Percentiles rank a stretch among this genome's conserved stretches.
Evolutionary conservation across 2,329 filamentous ascomycete species (phyloP).

Genomic region (Pseudogymnoascus sp.): DNA sequence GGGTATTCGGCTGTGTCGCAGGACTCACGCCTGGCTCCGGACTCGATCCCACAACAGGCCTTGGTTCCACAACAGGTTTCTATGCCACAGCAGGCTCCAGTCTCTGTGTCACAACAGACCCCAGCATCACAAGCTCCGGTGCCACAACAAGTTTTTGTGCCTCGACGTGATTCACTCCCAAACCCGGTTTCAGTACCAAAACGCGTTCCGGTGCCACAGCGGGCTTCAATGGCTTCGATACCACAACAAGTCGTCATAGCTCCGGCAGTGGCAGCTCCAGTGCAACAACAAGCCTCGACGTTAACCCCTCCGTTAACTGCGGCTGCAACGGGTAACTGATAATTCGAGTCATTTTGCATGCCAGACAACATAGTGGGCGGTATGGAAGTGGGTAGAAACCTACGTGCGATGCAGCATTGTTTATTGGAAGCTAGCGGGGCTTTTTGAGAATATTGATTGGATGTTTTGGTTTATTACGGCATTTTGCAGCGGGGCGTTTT

Average conservation of each 20-base stretch:
- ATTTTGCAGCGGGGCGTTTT: background rate
- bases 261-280: background rate
- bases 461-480: background rate
- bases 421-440: background rate
- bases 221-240: background rate
- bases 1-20: background rate
- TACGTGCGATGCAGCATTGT: too few relatives aligned
- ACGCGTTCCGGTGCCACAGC: background rate
- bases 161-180: background rate
- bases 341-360: background rate
- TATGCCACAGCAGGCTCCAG: background rate
- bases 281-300: background rate
- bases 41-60: background rate
- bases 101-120: background rate
- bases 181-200: background rate
- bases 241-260: background rate
- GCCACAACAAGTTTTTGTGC: background rate
- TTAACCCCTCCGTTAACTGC: background rate
- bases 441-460: background rate
- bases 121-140: background rate
- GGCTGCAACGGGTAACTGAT: background rate
- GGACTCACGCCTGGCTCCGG: background rate
- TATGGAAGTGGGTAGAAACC: background rate
- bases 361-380: background rate
- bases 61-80: background rate